A percentile compares a stretch with the other conserved stretches of the same genome.
phyloP scores from a whole-genome alignment of 495 filamentous ascomycete species.

The Neurospora pannonica region DNA sequence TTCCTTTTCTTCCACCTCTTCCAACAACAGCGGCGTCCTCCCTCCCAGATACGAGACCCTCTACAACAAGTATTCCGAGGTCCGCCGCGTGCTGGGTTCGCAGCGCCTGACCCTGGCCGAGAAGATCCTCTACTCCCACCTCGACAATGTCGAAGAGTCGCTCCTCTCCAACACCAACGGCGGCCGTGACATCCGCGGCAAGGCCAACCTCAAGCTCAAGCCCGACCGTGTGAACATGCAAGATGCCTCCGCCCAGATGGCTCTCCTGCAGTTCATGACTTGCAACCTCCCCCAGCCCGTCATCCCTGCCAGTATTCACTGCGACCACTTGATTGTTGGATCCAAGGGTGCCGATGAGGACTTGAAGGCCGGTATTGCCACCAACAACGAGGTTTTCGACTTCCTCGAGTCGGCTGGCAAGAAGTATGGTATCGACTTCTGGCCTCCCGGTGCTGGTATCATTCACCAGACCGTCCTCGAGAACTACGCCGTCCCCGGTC shows the following conservation, averaged over 20 bases:
- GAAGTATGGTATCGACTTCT: conserved; percentile 98
- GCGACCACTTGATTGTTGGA: conserved; percentile 98
- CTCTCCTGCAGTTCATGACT: conserved; percentile 95
- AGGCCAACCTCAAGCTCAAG: conserved; percentile 92
- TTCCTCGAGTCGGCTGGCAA: conserved; percentile 90
- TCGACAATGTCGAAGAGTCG: conserved; percentile 78
- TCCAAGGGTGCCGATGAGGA: conserved; percentile 82
- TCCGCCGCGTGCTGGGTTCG: conserved; percentile 62
- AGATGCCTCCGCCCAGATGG: conserved; percentile 98
- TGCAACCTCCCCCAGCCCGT: conserved; percentile 83
- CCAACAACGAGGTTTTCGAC: conserved; percentile 95
- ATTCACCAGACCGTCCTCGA: conserved; percentile 98
- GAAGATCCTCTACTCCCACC: conserved; percentile 95
- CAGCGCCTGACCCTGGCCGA: conserved; percentile 80
- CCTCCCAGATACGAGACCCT: conserved; percentile 38
- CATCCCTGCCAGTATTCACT: conserved; percentile 97
- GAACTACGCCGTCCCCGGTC: conserved; percentile 92
- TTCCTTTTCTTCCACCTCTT: conserved; percentile 11
- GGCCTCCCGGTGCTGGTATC: conserved; percentile 97
- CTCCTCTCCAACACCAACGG: conserved; percentile 70
- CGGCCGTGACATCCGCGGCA: conserved; percentile 71
- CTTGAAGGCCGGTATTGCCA: conserved; percentile 74
- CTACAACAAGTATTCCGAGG: conserved; percentile 41
- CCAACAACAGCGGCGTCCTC: conserved; percentile 20
- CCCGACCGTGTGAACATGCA: conserved; percentile 98